These are phyloP conservation scores for Lasiosphaeriaceae sp. DNA, from an alignment of 495 filamentous ascomycete species.

Conservation along the genomic window DNA sequence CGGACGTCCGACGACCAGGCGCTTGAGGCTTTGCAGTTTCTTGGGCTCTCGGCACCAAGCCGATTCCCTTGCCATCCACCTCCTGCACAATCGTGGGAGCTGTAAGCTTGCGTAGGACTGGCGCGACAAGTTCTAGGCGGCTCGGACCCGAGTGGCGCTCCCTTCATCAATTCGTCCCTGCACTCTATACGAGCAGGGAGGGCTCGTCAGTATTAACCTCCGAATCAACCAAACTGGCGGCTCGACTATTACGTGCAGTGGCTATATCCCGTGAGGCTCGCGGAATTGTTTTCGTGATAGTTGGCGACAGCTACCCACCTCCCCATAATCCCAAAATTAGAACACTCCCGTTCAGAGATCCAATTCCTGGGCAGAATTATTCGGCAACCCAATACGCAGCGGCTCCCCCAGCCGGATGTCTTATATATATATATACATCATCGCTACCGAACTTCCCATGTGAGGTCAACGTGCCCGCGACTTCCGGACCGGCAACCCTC, in stretches of 20 bases:
- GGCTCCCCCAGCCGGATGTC: too few species aligned
- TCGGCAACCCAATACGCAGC: too few species aligned
- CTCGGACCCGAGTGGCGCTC: conserved; percentile 24
- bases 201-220: not conserved
- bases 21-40: not conserved
- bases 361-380: too few species aligned
- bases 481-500: too few species aligned
- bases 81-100: not conserved
- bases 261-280: conserved; percentile 8
- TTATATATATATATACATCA: too few species aligned
- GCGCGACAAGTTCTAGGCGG: conserved; percentile 3
- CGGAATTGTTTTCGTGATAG: not conserved
- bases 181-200: conserved; percentile 9
- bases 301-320: not conserved
- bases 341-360: too few species aligned
- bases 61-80: not conserved
- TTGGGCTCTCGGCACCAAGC: not conserved
- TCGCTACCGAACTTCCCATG: too few species aligned
- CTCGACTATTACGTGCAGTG: conserved; percentile 1
- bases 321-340: not conserved
- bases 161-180: conserved; percentile 23
- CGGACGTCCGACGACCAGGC: conserved; percentile 21
- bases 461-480: too few species aligned
- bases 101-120: not conserved
- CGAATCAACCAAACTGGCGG: conserved; percentile 5